phyloP scores from a whole-genome alignment of 352 stramenopile species.

The Phytophthora sp. region DNA sequence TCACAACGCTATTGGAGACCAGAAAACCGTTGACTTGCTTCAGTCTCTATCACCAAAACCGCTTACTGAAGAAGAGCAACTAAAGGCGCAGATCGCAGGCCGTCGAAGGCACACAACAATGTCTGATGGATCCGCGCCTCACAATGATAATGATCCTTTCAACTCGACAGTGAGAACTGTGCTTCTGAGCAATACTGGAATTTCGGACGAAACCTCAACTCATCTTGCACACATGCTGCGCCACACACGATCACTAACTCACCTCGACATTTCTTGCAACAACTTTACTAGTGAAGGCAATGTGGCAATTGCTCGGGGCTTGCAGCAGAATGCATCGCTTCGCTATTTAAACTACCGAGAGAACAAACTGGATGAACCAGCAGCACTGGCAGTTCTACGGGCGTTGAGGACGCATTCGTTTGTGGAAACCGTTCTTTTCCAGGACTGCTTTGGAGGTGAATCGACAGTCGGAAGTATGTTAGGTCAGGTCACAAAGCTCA shows the following conservation, averaged over 20 bases:
- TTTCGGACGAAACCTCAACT: slow-evolving; percentile 53
- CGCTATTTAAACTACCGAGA: slow-evolving; percentile 62
- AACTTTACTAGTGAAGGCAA: slow-evolving; percentile 45
- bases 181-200: slow-evolving; percentile 62
- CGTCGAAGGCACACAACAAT: slow-evolving; percentile 28
- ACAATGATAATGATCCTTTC: slow-evolving; percentile 40
- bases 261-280: slow-evolving; percentile 65
- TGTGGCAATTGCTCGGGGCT: slow-evolving; percentile 46
- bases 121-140: slow-evolving; percentile 6
- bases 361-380: slow-evolving; percentile 55
- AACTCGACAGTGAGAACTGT: slow-evolving; percentile 68
- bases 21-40: slow-evolving; percentile 58
- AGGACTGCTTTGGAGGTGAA: slow-evolving; percentile 55
- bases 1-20: slow-evolving; percentile 71
- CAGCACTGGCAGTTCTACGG: slow-evolving; percentile 39
- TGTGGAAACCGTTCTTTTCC: slow-evolving; percentile 62
- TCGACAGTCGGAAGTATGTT: slow-evolving; percentile 35
- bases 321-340: slow-evolving; percentile 55
- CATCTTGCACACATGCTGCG: slow-evolving; percentile 54
- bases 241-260: slow-evolving; percentile 52
- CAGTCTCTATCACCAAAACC: slow-evolving; percentile 47
- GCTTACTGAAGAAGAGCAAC: slow-evolving; percentile 50
- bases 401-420: slow-evolving; percentile 38
- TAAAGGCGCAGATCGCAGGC: slow-evolving; percentile 56
- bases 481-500: slow-evolving; percentile 34